Base-by-base conservation (phyloP, 116 monocot species). In the Iris pallida region DNA sequence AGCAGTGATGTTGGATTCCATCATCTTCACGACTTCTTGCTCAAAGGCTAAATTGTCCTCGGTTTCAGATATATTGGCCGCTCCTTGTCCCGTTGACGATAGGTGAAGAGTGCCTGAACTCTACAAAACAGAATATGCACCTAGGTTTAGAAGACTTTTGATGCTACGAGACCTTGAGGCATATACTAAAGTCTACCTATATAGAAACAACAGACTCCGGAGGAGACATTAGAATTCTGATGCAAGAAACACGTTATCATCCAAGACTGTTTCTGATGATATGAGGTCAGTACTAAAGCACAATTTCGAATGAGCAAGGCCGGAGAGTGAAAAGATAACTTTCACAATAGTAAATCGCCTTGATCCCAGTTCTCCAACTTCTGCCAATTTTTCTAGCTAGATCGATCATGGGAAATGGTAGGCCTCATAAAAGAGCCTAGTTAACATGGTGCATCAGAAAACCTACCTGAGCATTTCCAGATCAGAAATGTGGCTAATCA, bases 1-100 rank as follows among this genome's bases (percentile, higher is more conserved):
- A n/a, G 64, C 56, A 6, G 80, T 87, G 57, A 94, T 70, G 49
- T 78, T 87, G 2, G 84, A 78, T 72, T 94, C 94, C 88, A 90
- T 85, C 64, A 94, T 81, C 70, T 81, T 77, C 68, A 85, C 70
- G 1, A 90, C 85, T 73, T 83, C 85, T 19, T 81, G 82, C 73
- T 90, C 85, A 30, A 80, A 80, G 16, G 68, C 80, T 5, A 78
- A 8, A 64, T 53, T 77, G 43, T 76, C 81, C 65, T 77, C 48
- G 0, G 70, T 69, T 2, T 83, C 78, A 0, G 73, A 71, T 58
- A 43, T 9, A 56, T 85, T 19, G 20, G 11, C 78, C 16, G 43
- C 44, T 18, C 58, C 75, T 44, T 71, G 65, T 12, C 76, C 74
- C 12, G 45, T 60, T 47, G 88, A 76, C 57, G 80, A 66, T 60